Evolutionary conservation across 495 filamentous ascomycete genomes (phyloP), one percentile per base, ranked within the genome.

Genomic region (Penicillium angulare): DNA sequence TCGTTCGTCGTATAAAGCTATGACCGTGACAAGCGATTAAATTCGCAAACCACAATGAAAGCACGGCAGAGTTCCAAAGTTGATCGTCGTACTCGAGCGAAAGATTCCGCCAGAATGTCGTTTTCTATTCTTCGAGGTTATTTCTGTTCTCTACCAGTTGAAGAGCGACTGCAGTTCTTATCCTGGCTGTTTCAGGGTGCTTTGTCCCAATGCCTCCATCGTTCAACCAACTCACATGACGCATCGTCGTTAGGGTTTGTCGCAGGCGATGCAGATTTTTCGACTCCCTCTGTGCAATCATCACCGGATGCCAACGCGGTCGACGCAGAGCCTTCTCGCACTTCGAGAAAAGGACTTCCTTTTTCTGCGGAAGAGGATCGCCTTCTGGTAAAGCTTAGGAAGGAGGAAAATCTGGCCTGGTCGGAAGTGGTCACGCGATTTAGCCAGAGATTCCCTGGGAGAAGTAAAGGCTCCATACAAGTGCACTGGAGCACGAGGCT

Each of bases 151-250:
- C n/a, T n/a, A n/a, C n/a, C n/a, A n/a, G n/a, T n/a, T n/a, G n/a
- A n/a, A n/a, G n/a, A n/a, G n/a, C 43, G 43, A 17, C 27, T 53
- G 34, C 43, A 47, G 20, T 53, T 53, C 29, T 34, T 53, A 23
- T 53, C 50, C 34, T 53, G 50, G 50, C 45, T 53, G 13, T 53
- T 53, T 39, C 43, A 53, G 31, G 50, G 50, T 13, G 41, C 40
- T 35, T 34, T 42, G 24, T 43, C 47, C 18, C 18, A 33, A 5
- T 43, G 41, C 21, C 13, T 29, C 21, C 23, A 23, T 16, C 2
- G 12, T 8, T 23, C 21, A 8, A 16, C 12, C 5, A 43, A 9
- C 5, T 18, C 38, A 5, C 16, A 26, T 8, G 32, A 29, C 34
- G 34, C 8, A 7, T 36, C 34, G 7, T 4, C 34, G 3, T 36